A percentile compares a stretch with the other conserved stretches of the same genome.
Conservation (phyloP, 2,329 filamentous ascomycete species). For the Paracoccidioides lutzii region DNA sequence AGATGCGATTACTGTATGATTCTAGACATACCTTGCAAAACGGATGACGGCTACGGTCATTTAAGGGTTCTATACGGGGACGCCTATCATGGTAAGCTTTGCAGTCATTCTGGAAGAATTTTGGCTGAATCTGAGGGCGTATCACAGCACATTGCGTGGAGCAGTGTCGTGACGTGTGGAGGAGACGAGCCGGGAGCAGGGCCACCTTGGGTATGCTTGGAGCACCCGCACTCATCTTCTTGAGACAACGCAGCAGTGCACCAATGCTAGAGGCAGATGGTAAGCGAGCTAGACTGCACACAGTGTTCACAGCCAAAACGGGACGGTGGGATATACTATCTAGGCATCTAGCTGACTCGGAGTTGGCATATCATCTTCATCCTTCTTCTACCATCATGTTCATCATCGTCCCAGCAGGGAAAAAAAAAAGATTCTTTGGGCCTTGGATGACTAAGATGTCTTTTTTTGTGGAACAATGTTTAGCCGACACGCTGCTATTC, state of each 20-base stretch:
- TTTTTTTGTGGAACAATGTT: constrained; percentile 16
- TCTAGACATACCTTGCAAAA: constrained; percentile 22
- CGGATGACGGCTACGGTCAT: constrained; percentile 13
- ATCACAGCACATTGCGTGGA: constrained; percentile 23
- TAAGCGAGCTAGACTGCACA: constrained; percentile 8
- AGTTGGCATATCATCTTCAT: not conserved
- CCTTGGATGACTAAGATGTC: not conserved
- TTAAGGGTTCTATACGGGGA: constrained; percentile 16
- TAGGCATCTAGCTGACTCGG: constrained; percentile 6
- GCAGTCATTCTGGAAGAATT: constrained; percentile 23
- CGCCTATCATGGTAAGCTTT: constrained; percentile 16
- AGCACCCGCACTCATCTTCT: constrained; percentile 28
- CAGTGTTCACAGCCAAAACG: not conserved
- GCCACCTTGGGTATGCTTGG: constrained; percentile 31
- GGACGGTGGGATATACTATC: not conserved
- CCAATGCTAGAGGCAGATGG: constrained; percentile 3
- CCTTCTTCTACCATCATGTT: constrained; percentile 5
- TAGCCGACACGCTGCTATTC: constrained; percentile 15
- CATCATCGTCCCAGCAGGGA: constrained; percentile 17
- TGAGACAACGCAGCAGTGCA: constrained; percentile 12
- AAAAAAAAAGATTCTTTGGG: constrained; percentile 21
- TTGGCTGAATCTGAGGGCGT: constrained; percentile 22
- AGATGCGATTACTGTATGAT: not conserved
- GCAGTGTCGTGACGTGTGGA: constrained; percentile 30
- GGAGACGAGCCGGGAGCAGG: constrained; percentile 30